Base-by-base conservation (phyloP, 768 basidiomycete species). In the Rickenella mellea region DNA sequence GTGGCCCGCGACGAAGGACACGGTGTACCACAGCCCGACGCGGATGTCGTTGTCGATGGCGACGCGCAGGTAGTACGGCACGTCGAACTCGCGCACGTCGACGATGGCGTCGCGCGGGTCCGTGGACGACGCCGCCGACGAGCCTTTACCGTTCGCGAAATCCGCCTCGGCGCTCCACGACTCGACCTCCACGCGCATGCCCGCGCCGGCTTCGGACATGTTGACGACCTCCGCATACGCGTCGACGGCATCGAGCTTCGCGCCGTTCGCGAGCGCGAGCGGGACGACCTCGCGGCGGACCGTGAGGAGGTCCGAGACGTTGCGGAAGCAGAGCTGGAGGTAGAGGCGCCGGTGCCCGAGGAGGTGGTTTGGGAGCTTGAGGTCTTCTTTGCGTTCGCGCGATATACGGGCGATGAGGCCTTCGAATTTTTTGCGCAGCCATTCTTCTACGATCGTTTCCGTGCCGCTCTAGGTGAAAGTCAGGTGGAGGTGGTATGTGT, bases 41-140 rank as follows among this genome's bases (percentile, higher is more conserved):
- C 96, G 90, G 38, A 98, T 76, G 35, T 97, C 91, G 58, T 93
- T 91, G 73, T 99, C 96, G 63, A 99, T 99, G 11, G 94, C 92
- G n/a, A 98, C 94, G 15, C 96, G 91, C 35, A 96, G 71, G 62
- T 97, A 97, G 61, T 98, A 99, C 1, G 90, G 88, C 21, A 98
- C 89, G 61, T 99, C 96, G 61, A 83, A 97, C 58, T 98, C 96
- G 27, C 96, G 77, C 35, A 94, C 75, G 57, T 99, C 96, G 57
- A 96, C 78, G 56, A 98, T 89, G 51, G 78, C 83, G 41, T 97
- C 92, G 38, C 79, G 72, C n/a, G 94, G 89, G 56, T 96, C 88
- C 51, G 69, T 71, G 53, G 89, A 84, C 39, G 50, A 52, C 27
- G 31, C 41, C 7, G 12, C 55, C 50, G 67, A 61, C 35, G 59